Base-by-base conservation (phyloP, 768 basidiomycete species). In the Rhodosporidiobolus odoratus region DNA sequence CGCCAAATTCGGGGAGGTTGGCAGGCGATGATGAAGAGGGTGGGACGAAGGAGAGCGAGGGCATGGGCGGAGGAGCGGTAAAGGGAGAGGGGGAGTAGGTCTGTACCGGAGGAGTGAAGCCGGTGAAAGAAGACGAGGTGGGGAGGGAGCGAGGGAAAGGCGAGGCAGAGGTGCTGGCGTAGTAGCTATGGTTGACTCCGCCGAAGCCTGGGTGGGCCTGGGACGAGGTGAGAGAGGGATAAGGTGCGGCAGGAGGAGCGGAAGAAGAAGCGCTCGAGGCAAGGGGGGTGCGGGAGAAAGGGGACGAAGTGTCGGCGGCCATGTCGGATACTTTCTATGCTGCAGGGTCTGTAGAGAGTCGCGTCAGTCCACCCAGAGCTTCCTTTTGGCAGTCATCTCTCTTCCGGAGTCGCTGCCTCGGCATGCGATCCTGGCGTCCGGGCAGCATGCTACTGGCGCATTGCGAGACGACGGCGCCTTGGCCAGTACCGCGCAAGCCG, bases 1-100 rank as follows among this genome's bases (percentile, higher is more conserved):
- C 58, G 45, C 72, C 72, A 58, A 71, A 43, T 25, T 62, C 56
- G 5, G 73, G 73, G 23, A 65, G 27, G 27, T 43, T 40, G 13
- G 61, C 59, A 9, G 38, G 43, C 65, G 60, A 66, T 27, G 23
- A 45, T 8, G 21, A 50, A 37, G 61, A 45, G 17, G 65, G 56
- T 6, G 34, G 12, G 30, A 56, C 53, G 21, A 34, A 50, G 3
- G 8, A 5, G 40, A 38, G 41, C 13, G 59, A 30, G 25, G 54
- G 47, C 5, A 30, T 8, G n/a, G 52, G 27, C 16, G 34, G 40
- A 32, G 66, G 34, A 4, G 58, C 32, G 13, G 50, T 35, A 30
- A 40, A 38, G 4, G 65, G 19, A 21, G 50, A 32, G 17, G 58
- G 40, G 58, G 52, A 60, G 50, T 45, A 59, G 40, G 57, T 59